Evolutionary conservation across 1,139 yeast genomes (phyloP), one percentile per base, ranked within the genome.

Genomic region (Debaryomyces robertsiae): DNA sequence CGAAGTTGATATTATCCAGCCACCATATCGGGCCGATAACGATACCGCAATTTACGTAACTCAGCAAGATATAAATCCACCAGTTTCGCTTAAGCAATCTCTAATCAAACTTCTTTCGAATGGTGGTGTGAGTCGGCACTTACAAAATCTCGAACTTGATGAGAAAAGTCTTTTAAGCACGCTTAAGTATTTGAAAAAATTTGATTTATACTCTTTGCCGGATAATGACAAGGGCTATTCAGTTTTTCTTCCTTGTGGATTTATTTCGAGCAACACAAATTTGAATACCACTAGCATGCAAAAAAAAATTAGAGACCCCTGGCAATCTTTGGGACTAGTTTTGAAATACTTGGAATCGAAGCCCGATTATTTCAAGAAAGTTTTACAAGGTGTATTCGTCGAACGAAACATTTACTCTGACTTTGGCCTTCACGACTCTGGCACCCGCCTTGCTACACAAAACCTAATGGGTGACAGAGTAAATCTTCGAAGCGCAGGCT

Each of bases 231-330:
- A 63, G 15, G 95, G 96, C 0, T 88, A 87, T 65, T 80, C 97
- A 0, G 65, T 84, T 0, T 79, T 93, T 40, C 63, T 91, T 30
- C 98, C 98, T 0, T 83, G 93, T 46, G 82, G 87, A 18, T 9
- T 30, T 15, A 24, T 7, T 27, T 11, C 27, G 18, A 38, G 13
- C 53, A 54, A 29, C 3, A 19, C 18, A 11, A 4, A 3, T 18
- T 23, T 9, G 17, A 13, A 17, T 13, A 38, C 18, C 9, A 36
- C 5, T 34, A 42, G 41, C 43, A 39, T 29, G 37, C 40, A 32
- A 14, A 11, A 33, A 32, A 35, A 34, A 25, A 19, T 24, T 16
- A 39, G 38, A 9, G 56, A 56, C 19, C 79, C 94, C 0, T 91
- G 97, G 97, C 73, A 75, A 14, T 60, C 67, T 3, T 68, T 84